Base-by-base conservation (phyloP, 176 grass and related monocot species). In the Elymus sibiricus region DNA sequence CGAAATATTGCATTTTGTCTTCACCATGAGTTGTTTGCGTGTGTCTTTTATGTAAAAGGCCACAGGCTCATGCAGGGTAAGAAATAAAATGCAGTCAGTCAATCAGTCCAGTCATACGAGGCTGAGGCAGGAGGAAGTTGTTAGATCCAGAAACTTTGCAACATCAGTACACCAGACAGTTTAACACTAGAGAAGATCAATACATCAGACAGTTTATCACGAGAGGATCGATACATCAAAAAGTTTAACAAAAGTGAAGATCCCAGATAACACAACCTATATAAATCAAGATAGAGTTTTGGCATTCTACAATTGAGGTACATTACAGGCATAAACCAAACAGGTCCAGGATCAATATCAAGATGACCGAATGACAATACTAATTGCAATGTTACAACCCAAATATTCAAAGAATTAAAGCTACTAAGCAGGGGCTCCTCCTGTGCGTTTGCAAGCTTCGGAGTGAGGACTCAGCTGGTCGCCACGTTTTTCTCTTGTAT, bases 341-440 rank as follows among this genome's bases (percentile, higher is more conserved):
- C 13, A 59, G 21, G 80, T 75, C 25, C 80, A 67, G 17, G 61
- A 28, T 31, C 59, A 21, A 77, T 85, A 79, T 42, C 73, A 64
- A 55, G 56, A 78, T 25, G 77, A 35, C 28, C 7, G 34, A 74
- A 86, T 78, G 59, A 63, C 47, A 68, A 66, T 6, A 14, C 24
- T 86, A 90, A 42, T 73, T 43, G 56, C 46, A 89, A 77, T 29
- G 38, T 64, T 58, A 61, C 44, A 38, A 60, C 59, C n/a, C 39
- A 85, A 78, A 46, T n/a, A n/a, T n/a, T n/a, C n/a, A n/a, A 39
- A 35, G 34, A 35, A 35, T 35, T 35, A 35, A 35, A 35, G 34
- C 34, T 35, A 35, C 34, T 35, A 35, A 35, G 34, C 34, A 35
- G 34, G 34, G 34, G 34, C 34, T 35, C 34, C 34, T 35, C 34